phyloP scores from a whole-genome alignment of 1,284 basidiomycete genomes.

The Caloboletus firmus region DNA sequence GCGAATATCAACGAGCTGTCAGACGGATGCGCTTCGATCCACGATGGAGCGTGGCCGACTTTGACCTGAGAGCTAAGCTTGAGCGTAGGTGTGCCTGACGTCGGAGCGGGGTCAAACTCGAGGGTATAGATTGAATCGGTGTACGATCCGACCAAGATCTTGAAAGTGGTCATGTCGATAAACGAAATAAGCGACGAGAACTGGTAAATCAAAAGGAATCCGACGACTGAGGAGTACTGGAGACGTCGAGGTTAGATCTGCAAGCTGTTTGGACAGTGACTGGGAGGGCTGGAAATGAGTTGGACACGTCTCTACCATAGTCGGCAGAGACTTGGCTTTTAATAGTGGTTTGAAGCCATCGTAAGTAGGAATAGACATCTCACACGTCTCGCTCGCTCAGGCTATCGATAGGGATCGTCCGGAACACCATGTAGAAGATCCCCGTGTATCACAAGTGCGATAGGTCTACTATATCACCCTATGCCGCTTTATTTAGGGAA shows the following conservation, averaged over 20 bases:
- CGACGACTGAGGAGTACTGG: background rate
- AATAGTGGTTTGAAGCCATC: background rate
- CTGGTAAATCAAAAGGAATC: background rate
- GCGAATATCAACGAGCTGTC: constrained; percentile 56
- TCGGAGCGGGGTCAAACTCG: constrained; percentile 40
- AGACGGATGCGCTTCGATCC: constrained; percentile 60
- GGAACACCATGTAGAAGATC: too few species aligned
- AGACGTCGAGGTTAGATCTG: too few species aligned
- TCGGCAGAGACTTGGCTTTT: background rate
- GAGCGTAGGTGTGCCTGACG: constrained; percentile 38
- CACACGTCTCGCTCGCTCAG: too few species aligned
- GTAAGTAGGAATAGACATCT: too few species aligned
- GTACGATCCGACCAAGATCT: constrained; percentile 66
- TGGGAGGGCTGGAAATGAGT: background rate
- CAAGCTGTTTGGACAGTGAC: too few species aligned
- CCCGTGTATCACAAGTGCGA: too few species aligned
- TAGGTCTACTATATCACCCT: too few species aligned
- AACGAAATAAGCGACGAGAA: background rate
- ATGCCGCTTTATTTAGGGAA: too few species aligned
- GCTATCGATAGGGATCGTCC: too few species aligned
- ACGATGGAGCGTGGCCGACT: constrained; percentile 67
- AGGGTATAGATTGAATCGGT: constrained; percentile 58
- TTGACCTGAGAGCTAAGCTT: constrained; percentile 43
- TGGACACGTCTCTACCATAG: background rate
- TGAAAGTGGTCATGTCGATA: constrained; percentile 19